Evolutionary conservation across 1,139 yeast species (phyloP), one percentile per base, ranked within the genome.

Genomic region (Candida sojae): DNA sequence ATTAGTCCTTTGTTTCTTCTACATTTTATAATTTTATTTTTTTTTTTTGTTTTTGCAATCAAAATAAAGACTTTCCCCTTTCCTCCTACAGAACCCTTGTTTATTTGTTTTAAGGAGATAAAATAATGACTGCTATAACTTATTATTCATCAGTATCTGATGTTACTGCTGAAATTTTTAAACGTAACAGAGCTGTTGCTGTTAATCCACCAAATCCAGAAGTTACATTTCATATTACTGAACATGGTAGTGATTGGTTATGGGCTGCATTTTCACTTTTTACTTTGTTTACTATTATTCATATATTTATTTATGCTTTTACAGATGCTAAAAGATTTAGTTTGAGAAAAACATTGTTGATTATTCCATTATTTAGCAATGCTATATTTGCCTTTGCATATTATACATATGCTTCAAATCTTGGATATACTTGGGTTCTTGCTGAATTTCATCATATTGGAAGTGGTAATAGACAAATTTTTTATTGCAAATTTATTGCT

Each of bases 211-310:
- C 71, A 2, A 62, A 75, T 10, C 45, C 60, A 6, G 65, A 61
- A 2, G 64, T 75, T 48, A 82, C 79, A 52, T 77, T 82, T 59
- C 81, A 79, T 51, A 56, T 84, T 43, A 82, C 87, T 17, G 53
- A 60, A 8, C 82, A 80, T 55, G 90, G 90, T 57, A 81, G 88
- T 6, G 80, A 80, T 61, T 84, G 88, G 88, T 72, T 81, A 54
- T 84, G 89, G 89, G 80, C 90, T 1, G 86, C 73, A 13, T 83
- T 85, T 57, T 63, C 81, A 2, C 51, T 72, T 7, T 80, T 84
- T 59, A 73, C 75, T 10, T 48, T 76, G 2, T 62, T 76, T 7
- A 63, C 83, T 11, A 45, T 83, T 23, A 57, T 64, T 39, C 77
- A 79, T 58, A 71, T 72, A 7, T 63, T 62, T 26, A 55, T 73